Evolutionary conservation across 768 basidiomycete species (phyloP).

Genomic region (Clitopilus hobsonii): DNA sequence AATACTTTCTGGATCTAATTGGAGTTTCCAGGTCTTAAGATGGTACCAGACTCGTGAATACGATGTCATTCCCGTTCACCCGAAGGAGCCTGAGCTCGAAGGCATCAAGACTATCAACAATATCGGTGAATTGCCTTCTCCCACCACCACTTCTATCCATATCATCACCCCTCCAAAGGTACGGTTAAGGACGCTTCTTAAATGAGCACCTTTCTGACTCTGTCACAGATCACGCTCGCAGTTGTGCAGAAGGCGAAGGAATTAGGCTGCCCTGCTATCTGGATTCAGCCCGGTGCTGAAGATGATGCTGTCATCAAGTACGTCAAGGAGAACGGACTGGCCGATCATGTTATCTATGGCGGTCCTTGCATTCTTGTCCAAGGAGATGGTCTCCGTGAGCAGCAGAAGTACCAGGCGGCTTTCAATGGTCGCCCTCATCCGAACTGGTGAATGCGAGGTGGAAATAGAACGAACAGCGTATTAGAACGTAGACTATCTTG

Average conservation of each 20-base stretch:
- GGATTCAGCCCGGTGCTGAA: slow-evolving; percentile 89
- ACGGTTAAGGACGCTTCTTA: slow-evolving; percentile 3
- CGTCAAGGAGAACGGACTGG: slow-evolving; percentile 60
- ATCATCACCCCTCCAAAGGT: slow-evolving; percentile 78
- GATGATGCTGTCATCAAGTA: slow-evolving; percentile 59
- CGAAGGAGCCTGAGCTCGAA: slow-evolving; percentile 70
- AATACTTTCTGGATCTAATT: slow-evolving; percentile 1
- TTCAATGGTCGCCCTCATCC: slow-evolving; percentile 1
- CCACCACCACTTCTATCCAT: slow-evolving; percentile 67
- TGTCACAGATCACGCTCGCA: slow-evolving; percentile 58
- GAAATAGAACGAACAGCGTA: slow-evolving; percentile 2
- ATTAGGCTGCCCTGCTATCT: slow-evolving; percentile 71
- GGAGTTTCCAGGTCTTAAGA: slow-evolving; percentile 50
- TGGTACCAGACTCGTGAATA: slow-evolving; percentile 67
- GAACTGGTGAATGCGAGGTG: slow-evolving; percentile 4
- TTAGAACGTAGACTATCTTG: slow-evolving; percentile 13
- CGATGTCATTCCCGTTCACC: slow-evolving; percentile 71
- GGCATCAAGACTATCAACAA: slow-evolving; percentile 52
- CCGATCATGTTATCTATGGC: slow-evolving; percentile 68
- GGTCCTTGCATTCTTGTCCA: slow-evolving; percentile 81
- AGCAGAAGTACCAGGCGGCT: background rate
- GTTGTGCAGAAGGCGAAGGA: slow-evolving; percentile 63
- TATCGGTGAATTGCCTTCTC: slow-evolving; percentile 53
- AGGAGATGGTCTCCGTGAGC: slow-evolving; percentile 52
- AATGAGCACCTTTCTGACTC: background rate